Evolutionary conservation across 202 grass and related monocot species (phyloP), one percentile per base, ranked within the genome.

Genomic region (Brachypodium distachyon): DNA sequence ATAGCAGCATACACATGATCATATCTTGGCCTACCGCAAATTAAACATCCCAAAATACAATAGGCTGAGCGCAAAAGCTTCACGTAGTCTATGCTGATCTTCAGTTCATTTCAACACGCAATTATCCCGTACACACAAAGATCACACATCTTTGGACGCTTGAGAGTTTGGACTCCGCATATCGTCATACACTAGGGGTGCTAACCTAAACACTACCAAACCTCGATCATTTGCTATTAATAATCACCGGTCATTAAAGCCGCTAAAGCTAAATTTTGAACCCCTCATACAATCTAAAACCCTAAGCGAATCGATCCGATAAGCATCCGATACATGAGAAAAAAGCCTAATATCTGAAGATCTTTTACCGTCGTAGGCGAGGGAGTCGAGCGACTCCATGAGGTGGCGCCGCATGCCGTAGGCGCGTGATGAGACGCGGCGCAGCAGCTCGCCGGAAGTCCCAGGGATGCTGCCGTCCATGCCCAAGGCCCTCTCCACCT

Each of bases 341-440:
- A 38, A 33, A n/a, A 3, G 9, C 38, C 16, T 23, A 17, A 12
- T 38, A 49, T 33, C 3, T 6, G 42, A 8, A 25, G 33, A 32
- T 9, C 0, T 28, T 13, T 61, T 61, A 98, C 95, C 95, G 44
- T 98, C 95, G 32, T 98, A 98, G 77, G 87, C 77, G 64, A 95
- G 78, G 73, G 95, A 90, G 58, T 98, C 87, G 50, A 98, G 88
- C 13, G 91, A 88, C 54, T 98, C 87, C 74, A 98, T 90, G 67
- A 98, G 86, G 49, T 92, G 81, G 7, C 95, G 89, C 33, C 95
- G 89, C 89, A 98, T 92, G 78, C 93, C 91, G 84, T 95, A 98
- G 11, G 95, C 91, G 54, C 89, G 95, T 32, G 95, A 98, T 58
- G 95, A 98, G 72, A 98, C 87, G 22, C 81, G 82, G 73, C 91